Evolutionary conservation across 495 filamentous ascomycete species (phyloP).

Genomic region (Aspergillus cavernicola): DNA sequence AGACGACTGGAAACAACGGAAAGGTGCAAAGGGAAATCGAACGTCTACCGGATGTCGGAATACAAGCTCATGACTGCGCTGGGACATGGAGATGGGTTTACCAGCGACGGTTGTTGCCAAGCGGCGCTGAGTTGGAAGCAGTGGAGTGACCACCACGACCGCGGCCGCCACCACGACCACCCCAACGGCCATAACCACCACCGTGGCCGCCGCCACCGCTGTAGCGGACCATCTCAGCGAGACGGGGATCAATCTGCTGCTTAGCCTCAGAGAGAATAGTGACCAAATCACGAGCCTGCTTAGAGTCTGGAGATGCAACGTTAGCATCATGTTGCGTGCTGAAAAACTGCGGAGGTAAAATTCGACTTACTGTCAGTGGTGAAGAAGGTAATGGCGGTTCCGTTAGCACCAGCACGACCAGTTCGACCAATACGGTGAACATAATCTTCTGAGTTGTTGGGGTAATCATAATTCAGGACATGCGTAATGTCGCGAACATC

Average conservation of each 20-base stretch:
- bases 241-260: constrained; percentile 94
- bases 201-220: constrained; percentile 80
- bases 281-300: constrained; percentile 95
- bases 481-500: constrained; percentile 99
- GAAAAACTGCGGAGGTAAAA: neutral
- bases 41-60: constrained; percentile 36
- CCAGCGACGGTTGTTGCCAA: constrained; percentile 62
- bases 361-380: constrained; percentile 90
- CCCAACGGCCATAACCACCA: constrained; percentile 58
- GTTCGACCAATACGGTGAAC: constrained; percentile 96
- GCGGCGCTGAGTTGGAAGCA: constrained; percentile 60
- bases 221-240: constrained; percentile 93
- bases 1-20: constrained; percentile 20
- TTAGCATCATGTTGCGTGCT: constrained; percentile 24
- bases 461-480: constrained; percentile 99
- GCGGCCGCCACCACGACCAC: constrained; percentile 60
- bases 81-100: constrained; percentile 38
- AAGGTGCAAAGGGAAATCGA: constrained; percentile 23
- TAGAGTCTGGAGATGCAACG: constrained; percentile 62
- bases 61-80: constrained; percentile 30
- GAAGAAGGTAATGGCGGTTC: constrained; percentile 89
- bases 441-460: constrained; percentile 99
- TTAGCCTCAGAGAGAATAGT: constrained; percentile 91
- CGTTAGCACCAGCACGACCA: constrained; percentile 84
- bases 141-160: constrained; percentile 51